Evolutionary conservation across 2,329 filamentous ascomycete species (phyloP).

Genomic region (Fusarium sp.): DNA sequence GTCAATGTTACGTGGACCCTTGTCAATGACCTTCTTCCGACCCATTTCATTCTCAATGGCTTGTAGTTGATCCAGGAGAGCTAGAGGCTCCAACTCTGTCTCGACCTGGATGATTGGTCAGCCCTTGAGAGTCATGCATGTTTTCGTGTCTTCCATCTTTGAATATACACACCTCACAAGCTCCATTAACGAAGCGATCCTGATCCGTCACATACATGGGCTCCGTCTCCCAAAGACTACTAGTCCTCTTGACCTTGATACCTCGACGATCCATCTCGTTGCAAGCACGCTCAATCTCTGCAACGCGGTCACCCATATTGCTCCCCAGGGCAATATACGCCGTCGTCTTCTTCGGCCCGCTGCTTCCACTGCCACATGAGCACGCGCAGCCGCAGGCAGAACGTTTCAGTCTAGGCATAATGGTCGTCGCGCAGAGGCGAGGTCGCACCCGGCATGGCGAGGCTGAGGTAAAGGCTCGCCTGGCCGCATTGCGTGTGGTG

Average conservation of each 20-base stretch:
- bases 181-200: constrained; percentile 89
- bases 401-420: constrained; percentile 31
- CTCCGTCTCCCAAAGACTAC: constrained; percentile 91
- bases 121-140: background rate
- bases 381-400: constrained; percentile 53
- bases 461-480: constrained; percentile 20
- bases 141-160: background rate
- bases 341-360: constrained; percentile 52
- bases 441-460: constrained; percentile 34
- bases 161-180: constrained; percentile 78
- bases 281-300: constrained; percentile 87
- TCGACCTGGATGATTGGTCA: constrained; percentile 71
- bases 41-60: constrained; percentile 85
- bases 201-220: constrained; percentile 98
- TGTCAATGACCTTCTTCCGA: constrained; percentile 86
- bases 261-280: constrained; percentile 78
- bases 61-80: constrained; percentile 84
- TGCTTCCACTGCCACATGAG: constrained; percentile 46
- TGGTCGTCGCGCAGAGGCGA: constrained; percentile 16
- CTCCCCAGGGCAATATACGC: constrained; percentile 92
- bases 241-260: constrained; percentile 83
- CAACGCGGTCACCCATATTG: constrained; percentile 88
- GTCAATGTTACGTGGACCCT: constrained; percentile 94
- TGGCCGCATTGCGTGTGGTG: constrained; percentile 21
- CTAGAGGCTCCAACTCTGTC: constrained; percentile 79